These are phyloP conservation scores for Coelastrella sp. DNA, from an alignment of 139 green algal genomes.

Conservation along the genomic window DNA sequence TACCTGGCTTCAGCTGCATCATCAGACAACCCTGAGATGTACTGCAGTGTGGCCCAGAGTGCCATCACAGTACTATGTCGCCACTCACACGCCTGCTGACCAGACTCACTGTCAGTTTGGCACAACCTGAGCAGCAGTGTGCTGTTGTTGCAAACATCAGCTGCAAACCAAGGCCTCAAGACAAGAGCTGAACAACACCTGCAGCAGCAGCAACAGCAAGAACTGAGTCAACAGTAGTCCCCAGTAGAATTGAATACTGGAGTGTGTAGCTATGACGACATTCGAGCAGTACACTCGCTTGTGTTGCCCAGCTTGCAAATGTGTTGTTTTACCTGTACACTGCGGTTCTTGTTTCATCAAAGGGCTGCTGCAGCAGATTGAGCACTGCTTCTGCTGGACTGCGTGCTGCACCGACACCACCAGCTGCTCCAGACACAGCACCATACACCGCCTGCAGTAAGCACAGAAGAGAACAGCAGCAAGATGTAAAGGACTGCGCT, in stretches of 20 bases:
- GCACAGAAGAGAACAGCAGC: neutral
- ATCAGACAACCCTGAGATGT: neutral
- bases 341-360: slow-evolving; percentile 40
- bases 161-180: slow-evolving; percentile 53
- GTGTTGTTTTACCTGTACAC: slow-evolving; percentile 52
- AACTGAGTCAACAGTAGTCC: too few relatives aligned
- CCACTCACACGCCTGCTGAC: slow-evolving; percentile 43
- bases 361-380: slow-evolving; percentile 51
- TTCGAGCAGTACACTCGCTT: too few relatives aligned
- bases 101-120: slow-evolving; percentile 24
- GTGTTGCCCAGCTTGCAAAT: too few relatives aligned
- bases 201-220: neutral
- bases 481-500: too few relatives aligned
- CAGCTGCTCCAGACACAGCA: slow-evolving; percentile 33
- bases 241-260: too few relatives aligned
- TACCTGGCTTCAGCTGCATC: slow-evolving; percentile 8
- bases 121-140: slow-evolving; percentile 39
- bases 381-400: slow-evolving; percentile 46
- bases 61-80: slow-evolving; percentile 43
- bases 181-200: slow-evolving; percentile 49
- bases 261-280: too few relatives aligned
- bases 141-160: slow-evolving; percentile 31
- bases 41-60: slow-evolving; percentile 43
- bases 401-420: slow-evolving; percentile 1
- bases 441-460: slow-evolving; percentile 12